These are phyloP conservation scores for Kwoniella europaea DNA, from an alignment of 768 basidiomycete genomes.

Conservation along the genomic window DNA sequence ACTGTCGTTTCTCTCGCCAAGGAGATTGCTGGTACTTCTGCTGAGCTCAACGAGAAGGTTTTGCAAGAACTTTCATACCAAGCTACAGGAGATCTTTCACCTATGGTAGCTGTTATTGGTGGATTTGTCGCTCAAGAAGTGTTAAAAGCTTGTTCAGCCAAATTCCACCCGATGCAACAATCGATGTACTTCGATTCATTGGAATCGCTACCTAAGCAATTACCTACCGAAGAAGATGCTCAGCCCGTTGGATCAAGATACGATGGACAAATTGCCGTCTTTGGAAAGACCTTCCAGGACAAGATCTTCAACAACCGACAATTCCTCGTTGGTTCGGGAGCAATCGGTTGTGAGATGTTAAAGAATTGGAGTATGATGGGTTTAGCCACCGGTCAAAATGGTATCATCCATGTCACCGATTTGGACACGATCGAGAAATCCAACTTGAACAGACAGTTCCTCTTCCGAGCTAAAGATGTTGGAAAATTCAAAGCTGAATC, in stretches of 20 bases:
- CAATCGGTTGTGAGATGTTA: slow-evolving; percentile 99
- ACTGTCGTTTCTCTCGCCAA: slow-evolving; percentile 76
- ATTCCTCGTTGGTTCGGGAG: slow-evolving; percentile 98
- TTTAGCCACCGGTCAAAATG: slow-evolving; percentile 74
- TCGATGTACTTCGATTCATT: slow-evolving; percentile 96
- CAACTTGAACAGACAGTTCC: slow-evolving; percentile 95
- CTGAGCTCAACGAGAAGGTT: slow-evolving; percentile 73
- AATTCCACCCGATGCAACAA: slow-evolving; percentile 96
- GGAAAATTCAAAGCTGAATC: slow-evolving; percentile 97
- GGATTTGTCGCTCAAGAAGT: slow-evolving; percentile 98
- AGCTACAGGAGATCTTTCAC: slow-evolving; percentile 85
- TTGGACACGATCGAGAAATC: slow-evolving; percentile 99
- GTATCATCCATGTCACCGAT: slow-evolving; percentile 89
- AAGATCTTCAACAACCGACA: slow-evolving; percentile 87
- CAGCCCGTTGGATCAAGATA: slow-evolving; percentile 82
- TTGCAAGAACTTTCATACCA: slow-evolving; percentile 86
- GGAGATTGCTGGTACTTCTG: slow-evolving; percentile 69
- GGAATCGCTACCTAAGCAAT: slow-evolving; percentile 79
- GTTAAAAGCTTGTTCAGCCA: slow-evolving; percentile 93
- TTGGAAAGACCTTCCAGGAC: slow-evolving; percentile 88
- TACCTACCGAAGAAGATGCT: slow-evolving; percentile 81
- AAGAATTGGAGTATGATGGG: slow-evolving; percentile 99
- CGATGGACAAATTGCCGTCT: slow-evolving; percentile 93
- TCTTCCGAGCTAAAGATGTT: slow-evolving; percentile 93
- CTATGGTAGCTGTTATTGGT: slow-evolving; percentile 89